phyloP scores from a whole-genome alignment of 1,284 basidiomycete genomes.

The Cystobasidium slooffiae region DNA sequence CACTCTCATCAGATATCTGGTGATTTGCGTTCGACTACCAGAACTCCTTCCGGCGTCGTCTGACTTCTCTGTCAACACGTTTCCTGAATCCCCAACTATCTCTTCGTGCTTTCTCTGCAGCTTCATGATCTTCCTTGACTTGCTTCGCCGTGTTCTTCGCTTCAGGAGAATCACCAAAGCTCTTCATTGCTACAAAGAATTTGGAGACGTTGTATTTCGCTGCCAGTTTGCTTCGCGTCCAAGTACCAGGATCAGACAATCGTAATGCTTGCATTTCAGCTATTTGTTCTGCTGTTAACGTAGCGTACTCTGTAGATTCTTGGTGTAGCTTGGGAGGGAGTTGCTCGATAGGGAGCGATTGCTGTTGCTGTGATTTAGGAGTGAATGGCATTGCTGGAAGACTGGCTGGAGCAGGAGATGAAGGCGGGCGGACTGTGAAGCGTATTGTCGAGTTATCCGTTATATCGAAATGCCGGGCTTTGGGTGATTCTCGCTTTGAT shows the following conservation, averaged over 20 bases:
- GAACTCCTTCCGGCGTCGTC: slow-evolving; percentile 28
- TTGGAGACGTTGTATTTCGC: slow-evolving; percentile 41
- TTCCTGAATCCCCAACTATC: slow-evolving; percentile 35
- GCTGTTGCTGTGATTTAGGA: not conserved
- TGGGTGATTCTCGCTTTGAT: slow-evolving; percentile 5
- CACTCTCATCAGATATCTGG: too few relatives aligned
- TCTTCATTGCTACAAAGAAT: slow-evolving; percentile 36
- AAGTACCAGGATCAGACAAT: slow-evolving; percentile 30
- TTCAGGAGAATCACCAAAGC: slow-evolving; percentile 33
- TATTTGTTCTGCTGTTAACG: slow-evolving; percentile 30
- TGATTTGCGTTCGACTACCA: slow-evolving; percentile 5
- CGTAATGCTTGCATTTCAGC: slow-evolving; percentile 36
- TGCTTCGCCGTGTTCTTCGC: slow-evolving; percentile 16
- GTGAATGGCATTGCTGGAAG: slow-evolving; percentile 8
- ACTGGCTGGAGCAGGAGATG: slow-evolving; percentile 29
- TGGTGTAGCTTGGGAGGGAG: slow-evolving; percentile 18
- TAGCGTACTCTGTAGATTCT: slow-evolving; percentile 7
- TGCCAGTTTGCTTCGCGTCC: slow-evolving; percentile 38
- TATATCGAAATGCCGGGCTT: slow-evolving; percentile 22
- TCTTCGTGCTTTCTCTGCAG: not conserved
- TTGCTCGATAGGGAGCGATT: not conserved
- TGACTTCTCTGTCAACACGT: slow-evolving; percentile 36
- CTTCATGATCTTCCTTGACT: slow-evolving; percentile 9
- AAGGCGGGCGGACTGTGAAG: slow-evolving; percentile 31
- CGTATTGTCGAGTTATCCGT: not conserved